Base-by-base conservation (phyloP, 495 filamentous ascomycete species). In the Aspergillus campestris region DNA sequence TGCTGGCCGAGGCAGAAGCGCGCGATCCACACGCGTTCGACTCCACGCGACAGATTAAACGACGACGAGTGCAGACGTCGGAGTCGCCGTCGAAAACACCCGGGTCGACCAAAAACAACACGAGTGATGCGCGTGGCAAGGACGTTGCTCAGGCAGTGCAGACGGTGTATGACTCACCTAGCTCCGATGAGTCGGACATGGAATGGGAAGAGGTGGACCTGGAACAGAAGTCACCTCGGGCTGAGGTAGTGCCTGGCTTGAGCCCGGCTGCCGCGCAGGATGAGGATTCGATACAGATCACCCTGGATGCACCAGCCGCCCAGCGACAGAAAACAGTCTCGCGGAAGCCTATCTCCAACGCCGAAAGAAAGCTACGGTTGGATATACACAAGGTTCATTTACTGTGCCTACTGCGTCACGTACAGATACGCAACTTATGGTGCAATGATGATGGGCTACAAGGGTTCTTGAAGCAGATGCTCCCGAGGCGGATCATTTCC, bases 321-420 rank as follows among this genome's bases (percentile, higher is more conserved):
- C 42, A 58, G 12, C 57, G 50, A 9, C 71, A 72, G 35, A 67
- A 49, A 18, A 51, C 46, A 34, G 44, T 54, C 8, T 42, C 49
- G 50, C 76, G 80, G 34, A 86, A 82, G 51, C 74, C 76, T 8
- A 67, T 89, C 36, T 82, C 75, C 28, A 78, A 73, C 14, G 77
- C 74, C 7, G 91, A 95, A 56, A 89, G 75, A 52, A 78, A 74
- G 38, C 62, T 79, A 8, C 75, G 90, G 33, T 60, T 92, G 24
- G 78, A 92, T 47, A 67, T 87, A 30, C 92, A 99, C 57, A 95
- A 94, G 64, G 68, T 78, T 52, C 89, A 99, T 67, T 38, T 97
- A 3, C 71, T 94, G 30, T 94, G 88, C 53, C 71, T 96, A 1
- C 59, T 97, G 29, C 72, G 72, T 4, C 87, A 96, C 61, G 77